A percentile compares a stretch with the other conserved stretches of the same genome.
These are phyloP conservation scores for Fomitopsis pinicola DNA, from an alignment of 1,284 basidiomycete genomes.

Conservation along the genomic window DNA sequence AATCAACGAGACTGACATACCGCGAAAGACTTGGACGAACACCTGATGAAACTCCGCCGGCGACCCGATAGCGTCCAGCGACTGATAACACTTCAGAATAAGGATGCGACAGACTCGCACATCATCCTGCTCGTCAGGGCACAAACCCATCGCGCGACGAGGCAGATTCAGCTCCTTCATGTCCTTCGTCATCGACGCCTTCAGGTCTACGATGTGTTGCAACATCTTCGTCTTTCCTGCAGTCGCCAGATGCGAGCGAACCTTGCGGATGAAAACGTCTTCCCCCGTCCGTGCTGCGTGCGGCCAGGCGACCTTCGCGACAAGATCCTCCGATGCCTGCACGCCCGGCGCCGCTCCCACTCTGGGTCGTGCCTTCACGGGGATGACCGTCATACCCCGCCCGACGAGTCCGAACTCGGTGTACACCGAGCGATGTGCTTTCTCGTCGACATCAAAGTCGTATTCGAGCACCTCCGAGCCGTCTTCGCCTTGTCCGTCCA, in stretches of 20 bases:
- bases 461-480: too few relatives aligned
- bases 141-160: neutral
- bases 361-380: neutral
- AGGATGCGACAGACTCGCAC: neutral
- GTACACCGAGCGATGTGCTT: too few relatives aligned
- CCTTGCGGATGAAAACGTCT: neutral
- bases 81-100: neutral
- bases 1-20: neutral
- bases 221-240: neutral
- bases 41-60: neutral
- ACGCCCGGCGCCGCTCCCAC: neutral
- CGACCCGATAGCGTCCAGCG: neutral
- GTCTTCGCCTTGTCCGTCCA: neutral
- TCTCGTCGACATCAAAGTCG: too few relatives aligned
- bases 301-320: neutral
- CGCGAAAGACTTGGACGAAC: neutral
- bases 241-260: neutral
- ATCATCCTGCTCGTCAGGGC: neutral
- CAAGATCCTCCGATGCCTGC: neutral
- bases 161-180: neutral
- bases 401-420: neutral
- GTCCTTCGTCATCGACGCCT: neutral
- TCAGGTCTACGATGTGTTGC: slow-evolving; percentile 1
- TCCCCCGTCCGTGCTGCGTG: neutral
- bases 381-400: neutral